A percentile compares a stretch with the other conserved stretches of the same genome.
phyloP scores from a whole-genome alignment of 148 eudicot species.

The Rhododendron kiyosumense region DNA sequence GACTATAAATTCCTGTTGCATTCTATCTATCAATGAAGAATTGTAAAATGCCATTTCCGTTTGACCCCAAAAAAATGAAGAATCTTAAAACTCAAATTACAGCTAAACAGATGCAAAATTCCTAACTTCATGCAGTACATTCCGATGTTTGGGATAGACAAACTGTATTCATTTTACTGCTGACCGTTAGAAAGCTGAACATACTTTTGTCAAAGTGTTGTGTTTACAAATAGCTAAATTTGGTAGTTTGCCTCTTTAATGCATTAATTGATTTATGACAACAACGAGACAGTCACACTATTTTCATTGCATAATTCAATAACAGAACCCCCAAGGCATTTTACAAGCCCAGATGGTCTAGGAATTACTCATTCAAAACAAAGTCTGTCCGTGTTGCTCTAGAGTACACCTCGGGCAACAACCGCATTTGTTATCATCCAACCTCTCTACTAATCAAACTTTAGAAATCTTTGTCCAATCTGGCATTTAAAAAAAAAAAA shows the following conservation, averaged over 20 bases:
- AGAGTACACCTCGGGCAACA: not conserved
- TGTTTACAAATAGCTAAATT: not conserved
- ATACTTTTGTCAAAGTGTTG: not conserved
- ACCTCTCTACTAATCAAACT: not conserved
- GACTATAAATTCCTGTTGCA: not conserved
- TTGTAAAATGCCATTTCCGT: too few species aligned
- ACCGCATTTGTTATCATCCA: not conserved
- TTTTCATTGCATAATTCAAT: not conserved
- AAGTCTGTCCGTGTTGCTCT: not conserved
- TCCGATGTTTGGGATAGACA: not conserved
- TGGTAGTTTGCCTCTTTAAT: not conserved
- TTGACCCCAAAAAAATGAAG: too few species aligned
- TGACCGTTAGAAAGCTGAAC: not conserved
- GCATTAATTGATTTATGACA: not conserved
- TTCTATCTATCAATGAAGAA: not conserved
- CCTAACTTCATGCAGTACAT: not conserved
- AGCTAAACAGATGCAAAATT: not conserved
- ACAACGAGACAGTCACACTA: not conserved
- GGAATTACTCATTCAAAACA: not conserved
- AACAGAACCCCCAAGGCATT: not conserved
- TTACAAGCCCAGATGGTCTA: not conserved
- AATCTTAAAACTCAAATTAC: not conserved
- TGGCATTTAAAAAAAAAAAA: not conserved
- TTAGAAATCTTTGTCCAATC: not conserved
- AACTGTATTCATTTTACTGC: not conserved